Conservation (phyloP, 2,329 filamentous ascomycete genomes). For the Trichoderma atroviride region DNA sequence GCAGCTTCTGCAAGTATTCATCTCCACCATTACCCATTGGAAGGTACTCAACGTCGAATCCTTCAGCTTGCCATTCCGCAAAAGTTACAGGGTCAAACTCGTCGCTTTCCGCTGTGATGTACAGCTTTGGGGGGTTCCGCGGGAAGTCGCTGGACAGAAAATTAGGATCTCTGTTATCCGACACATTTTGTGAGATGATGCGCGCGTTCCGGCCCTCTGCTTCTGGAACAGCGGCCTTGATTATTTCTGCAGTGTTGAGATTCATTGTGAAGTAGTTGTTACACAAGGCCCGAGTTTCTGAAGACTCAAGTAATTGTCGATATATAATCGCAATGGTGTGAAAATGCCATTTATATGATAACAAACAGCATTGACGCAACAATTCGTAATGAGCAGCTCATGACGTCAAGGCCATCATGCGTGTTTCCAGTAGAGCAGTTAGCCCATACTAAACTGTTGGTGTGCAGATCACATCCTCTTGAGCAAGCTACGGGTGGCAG, state of each 20-base stretch:
- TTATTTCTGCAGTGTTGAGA: slow-evolving; percentile 36
- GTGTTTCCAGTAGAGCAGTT: neutral
- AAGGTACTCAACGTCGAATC: slow-evolving; percentile 49
- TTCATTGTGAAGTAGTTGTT: slow-evolving; percentile 31
- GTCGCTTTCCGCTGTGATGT: slow-evolving; percentile 47
- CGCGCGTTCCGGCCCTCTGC: slow-evolving; percentile 38
- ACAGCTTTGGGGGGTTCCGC: slow-evolving; percentile 43
- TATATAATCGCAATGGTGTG: neutral
- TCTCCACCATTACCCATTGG: slow-evolving; percentile 42
- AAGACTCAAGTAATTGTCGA: neutral
- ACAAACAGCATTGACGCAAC: slow-evolving; percentile 10
- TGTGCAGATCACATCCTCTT: slow-evolving; percentile 11
- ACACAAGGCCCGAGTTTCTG: neutral
- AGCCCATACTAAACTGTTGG: neutral
- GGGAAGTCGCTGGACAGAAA: slow-evolving; percentile 49
- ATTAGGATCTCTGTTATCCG: slow-evolving; percentile 45
- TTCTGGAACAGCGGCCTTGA: slow-evolving; percentile 39
- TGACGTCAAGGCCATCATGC: slow-evolving; percentile 9
- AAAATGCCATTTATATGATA: neutral
- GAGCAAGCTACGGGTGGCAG: neutral
- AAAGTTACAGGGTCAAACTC: slow-evolving; percentile 46
- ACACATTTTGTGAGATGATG: slow-evolving; percentile 38
- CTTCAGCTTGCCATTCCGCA: slow-evolving; percentile 46
- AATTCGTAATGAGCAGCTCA: slow-evolving; percentile 12
- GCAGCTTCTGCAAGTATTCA: slow-evolving; percentile 42